phyloP scores from a whole-genome alignment of 306 rosid genomes.

The Casuarina equisetifolia region DNA sequence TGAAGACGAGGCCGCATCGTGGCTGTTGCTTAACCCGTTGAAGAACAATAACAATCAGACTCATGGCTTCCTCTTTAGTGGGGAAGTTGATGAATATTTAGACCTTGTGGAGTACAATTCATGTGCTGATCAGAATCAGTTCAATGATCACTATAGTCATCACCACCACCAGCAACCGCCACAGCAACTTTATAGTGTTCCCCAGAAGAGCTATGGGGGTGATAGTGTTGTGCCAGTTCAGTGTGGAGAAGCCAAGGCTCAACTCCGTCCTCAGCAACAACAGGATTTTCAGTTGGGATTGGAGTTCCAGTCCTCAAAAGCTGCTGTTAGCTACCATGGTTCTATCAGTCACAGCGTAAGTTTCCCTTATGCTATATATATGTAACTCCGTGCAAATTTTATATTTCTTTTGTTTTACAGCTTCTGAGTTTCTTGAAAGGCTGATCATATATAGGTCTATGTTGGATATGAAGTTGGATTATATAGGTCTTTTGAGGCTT shows the following conservation, averaged over 20 bases:
- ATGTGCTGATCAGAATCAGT: slow-evolving; percentile 38
- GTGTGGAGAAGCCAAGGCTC: slow-evolving; percentile 31
- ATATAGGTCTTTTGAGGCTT: too few relatives aligned
- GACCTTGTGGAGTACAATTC: slow-evolving; percentile 76
- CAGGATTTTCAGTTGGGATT: slow-evolving; percentile 61
- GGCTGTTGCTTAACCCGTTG: slow-evolving; percentile 73
- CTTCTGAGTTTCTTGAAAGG: neutral
- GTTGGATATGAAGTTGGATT: too few relatives aligned
- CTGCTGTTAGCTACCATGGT: slow-evolving; percentile 52
- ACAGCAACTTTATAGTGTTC: slow-evolving; percentile 35
- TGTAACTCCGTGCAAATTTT: neutral
- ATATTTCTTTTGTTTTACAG: neutral
- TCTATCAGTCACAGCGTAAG: slow-evolving; percentile 68
- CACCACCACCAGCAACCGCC: slow-evolving; percentile 27
- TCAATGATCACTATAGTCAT: slow-evolving; percentile 22
- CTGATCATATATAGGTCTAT: neutral
- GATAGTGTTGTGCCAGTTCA: slow-evolving; percentile 85
- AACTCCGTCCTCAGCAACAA: slow-evolving; percentile 36
- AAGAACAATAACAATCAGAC: slow-evolving; percentile 36
- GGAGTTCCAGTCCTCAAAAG: slow-evolving; percentile 64
- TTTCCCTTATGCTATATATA: neutral
- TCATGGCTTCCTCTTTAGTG: slow-evolving; percentile 56
- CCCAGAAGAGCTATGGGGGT: slow-evolving; percentile 47
- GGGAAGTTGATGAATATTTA: slow-evolving; percentile 86
- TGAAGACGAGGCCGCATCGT: slow-evolving; percentile 80